phyloP scores from a whole-genome alignment of 768 basidiomycete genomes.

The Suillus sp. region DNA sequence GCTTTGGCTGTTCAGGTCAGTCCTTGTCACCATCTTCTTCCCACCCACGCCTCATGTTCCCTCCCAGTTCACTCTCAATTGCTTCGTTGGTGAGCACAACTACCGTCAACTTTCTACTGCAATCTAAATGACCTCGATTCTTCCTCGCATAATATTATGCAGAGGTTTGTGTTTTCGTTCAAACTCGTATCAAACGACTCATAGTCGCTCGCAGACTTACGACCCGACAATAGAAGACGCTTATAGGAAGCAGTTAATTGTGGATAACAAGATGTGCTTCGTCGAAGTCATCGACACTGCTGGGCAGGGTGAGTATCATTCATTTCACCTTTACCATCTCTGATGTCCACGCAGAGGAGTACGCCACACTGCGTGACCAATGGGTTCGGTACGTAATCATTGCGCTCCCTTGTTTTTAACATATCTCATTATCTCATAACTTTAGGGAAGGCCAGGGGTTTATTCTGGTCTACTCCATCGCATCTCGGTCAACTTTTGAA shows the following conservation, averaged over 20 bases:
- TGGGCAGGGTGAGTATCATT: slow-evolving; percentile 75
- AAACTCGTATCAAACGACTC: slow-evolving; percentile 17
- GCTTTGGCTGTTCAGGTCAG: slow-evolving; percentile 92
- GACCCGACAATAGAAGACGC: slow-evolving; percentile 99
- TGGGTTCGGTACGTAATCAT: slow-evolving; percentile 83
- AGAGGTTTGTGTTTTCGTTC: slow-evolving; percentile 52
- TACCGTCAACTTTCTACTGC: slow-evolving; percentile 12
- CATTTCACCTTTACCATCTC: slow-evolving; percentile 17
- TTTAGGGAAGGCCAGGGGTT: slow-evolving; percentile 95
- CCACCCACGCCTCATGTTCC: slow-evolving; percentile 18
- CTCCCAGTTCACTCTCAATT: slow-evolving; percentile 87
- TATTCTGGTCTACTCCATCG: slow-evolving; percentile 95
- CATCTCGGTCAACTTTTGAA: slow-evolving; percentile 90
- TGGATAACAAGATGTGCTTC: slow-evolving; percentile 94
- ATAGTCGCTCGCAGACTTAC: slow-evolving; percentile 65
- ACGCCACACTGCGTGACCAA: slow-evolving; percentile 93
- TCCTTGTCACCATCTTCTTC: neutral
- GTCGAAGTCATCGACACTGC: slow-evolving; percentile 98
- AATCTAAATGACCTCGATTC: slow-evolving; percentile 19
- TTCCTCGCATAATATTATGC: slow-evolving; percentile 16
- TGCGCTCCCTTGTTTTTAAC: slow-evolving; percentile 5
- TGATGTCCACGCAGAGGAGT: slow-evolving; percentile 72
- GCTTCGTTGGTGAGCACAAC: slow-evolving; percentile 82
- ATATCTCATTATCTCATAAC: slow-evolving; percentile 15
- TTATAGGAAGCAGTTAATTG: slow-evolving; percentile 92